Conservation (phyloP, 2,329 filamentous ascomycete genomes). For the Xylariaceae sp. region DNA sequence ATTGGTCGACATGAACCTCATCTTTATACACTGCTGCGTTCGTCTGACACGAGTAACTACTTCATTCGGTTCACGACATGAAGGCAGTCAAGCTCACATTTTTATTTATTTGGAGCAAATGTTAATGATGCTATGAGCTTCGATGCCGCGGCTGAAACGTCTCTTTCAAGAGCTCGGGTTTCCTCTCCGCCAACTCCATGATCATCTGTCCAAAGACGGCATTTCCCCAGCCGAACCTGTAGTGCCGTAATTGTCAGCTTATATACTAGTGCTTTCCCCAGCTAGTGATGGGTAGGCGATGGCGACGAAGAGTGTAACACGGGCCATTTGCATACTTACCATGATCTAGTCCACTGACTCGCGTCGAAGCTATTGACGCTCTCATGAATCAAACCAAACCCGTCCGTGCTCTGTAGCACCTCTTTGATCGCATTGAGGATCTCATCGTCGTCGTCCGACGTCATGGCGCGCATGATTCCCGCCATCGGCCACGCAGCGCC, state of each 20-base stretch:
- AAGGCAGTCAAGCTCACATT: neutral
- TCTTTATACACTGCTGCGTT: too few relatives aligned
- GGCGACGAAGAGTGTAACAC: too few relatives aligned
- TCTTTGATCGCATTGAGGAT: constrained; percentile 69
- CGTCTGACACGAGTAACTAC: too few relatives aligned
- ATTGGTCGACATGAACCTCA: too few relatives aligned
- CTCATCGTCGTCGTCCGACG: constrained; percentile 73
- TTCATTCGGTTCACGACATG: too few relatives aligned
- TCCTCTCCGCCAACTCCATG: constrained; percentile 73
- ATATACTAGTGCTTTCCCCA: neutral
- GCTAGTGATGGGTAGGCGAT: too few relatives aligned
- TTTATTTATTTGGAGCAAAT: neutral
- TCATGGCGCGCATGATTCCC: constrained; percentile 58
- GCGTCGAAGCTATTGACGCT: constrained; percentile 71
- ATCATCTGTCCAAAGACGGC: constrained; percentile 86
- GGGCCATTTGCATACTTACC: too few relatives aligned
- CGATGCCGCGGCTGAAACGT: constrained; percentile 44
- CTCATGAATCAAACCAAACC: constrained; percentile 82
- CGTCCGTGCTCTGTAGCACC: constrained; percentile 71
- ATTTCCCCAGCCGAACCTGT: constrained; percentile 92
- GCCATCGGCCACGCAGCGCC: constrained; percentile 64
- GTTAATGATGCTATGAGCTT: neutral
- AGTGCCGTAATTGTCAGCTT: constrained; percentile 28
- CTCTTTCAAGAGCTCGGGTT: constrained; percentile 58
- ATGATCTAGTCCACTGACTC: constrained; percentile 50